Conservation (phyloP, 2,329 filamentous ascomycete genomes). For the Clarireedia paspali region DNA sequence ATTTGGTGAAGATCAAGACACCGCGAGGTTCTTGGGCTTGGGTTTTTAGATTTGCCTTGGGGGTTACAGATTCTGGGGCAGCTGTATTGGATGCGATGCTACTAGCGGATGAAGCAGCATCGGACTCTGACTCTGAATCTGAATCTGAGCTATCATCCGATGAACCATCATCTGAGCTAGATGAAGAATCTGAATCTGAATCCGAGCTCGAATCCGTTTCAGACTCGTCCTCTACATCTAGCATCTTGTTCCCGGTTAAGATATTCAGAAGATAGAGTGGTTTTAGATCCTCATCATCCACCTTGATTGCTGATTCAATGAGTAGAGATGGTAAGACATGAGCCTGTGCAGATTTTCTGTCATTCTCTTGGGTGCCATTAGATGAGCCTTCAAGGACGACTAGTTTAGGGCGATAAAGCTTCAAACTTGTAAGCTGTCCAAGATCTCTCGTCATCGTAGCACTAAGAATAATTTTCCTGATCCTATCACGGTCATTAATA, state of each 20-base stretch:
- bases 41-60: conserved; percentile 5
- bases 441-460: conserved; percentile 89
- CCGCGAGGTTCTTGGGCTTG: conserved; percentile 21
- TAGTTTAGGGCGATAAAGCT: conserved; percentile 64
- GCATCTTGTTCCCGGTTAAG: conserved; percentile 49
- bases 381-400: conserved; percentile 58
- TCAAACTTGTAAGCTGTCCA: conserved; percentile 67
- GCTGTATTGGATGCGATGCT: not conserved
- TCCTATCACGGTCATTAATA: conserved; percentile 15
- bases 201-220: conserved; percentile 25
- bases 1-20: conserved; percentile 81
- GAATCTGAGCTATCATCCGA: conserved; percentile 6
- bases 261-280: conserved; percentile 80
- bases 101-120: not conserved
- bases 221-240: conserved; percentile 27
- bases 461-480: conserved; percentile 80
- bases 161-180: conserved; percentile 9
- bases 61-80: not conserved
- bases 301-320: conserved; percentile 58
- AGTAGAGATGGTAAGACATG: conserved; percentile 57
- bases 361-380: conserved; percentile 24
- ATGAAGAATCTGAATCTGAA: conserved; percentile 8
- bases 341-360: conserved; percentile 32
- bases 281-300: conserved; percentile 63
- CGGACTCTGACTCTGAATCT: conserved; percentile 5